Evolutionary conservation across 495 filamentous ascomycete species (phyloP), one percentile per base, ranked within the genome.

Genomic region (Letharia columbiana): DNA sequence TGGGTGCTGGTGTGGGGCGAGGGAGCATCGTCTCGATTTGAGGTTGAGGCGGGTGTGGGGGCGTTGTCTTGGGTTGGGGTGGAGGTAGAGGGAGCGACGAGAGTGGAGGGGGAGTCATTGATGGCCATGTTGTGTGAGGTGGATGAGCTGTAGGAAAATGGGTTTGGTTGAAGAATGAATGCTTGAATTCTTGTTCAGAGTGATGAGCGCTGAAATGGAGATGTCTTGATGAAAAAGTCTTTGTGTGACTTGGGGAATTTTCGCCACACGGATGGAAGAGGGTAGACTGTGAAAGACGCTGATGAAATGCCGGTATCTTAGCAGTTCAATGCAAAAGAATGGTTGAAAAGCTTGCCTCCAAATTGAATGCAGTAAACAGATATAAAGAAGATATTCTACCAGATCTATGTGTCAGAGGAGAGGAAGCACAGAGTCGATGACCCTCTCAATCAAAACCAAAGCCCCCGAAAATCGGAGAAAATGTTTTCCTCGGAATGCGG

Each of bases 1-100:
- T 76, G 70, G 56, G 71, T 73, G 54, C 60, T 68, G 54, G 75
- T 72, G 64, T 68, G 67, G 60, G 76, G 64, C 67, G 68, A 67
- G 54, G 74, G 71, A 61, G 68, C 69, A 59, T 74, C 63, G 68
- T 59, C 17, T 31, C 66, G 66, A 8, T 31, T 42, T 13, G 65
- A 60, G 40, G 52, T 18, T 47, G 49, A 33, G 67, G 37, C 11
- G 42, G 63, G 52, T 3, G 65, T 18, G n/a, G 54, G 17, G 18
- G 49, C 31, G 44, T 33, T 62, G 59, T 31, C 12, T 37, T 31
- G 45, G 52, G 63, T 41, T 5, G 61, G 23, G 45, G 33, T 63
- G 45, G 61, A 23, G 31, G 31, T 40, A 18, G 61, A 28, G 63
- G 45, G n/a, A 23, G 64, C 31, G 60, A 60, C 54, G 49, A 11